A percentile compares a stretch with the other conserved stretches of the same genome.
phyloP scores from a whole-genome alignment of 164 flowering plant genomes.

The Dillenia turbinata region DNA sequence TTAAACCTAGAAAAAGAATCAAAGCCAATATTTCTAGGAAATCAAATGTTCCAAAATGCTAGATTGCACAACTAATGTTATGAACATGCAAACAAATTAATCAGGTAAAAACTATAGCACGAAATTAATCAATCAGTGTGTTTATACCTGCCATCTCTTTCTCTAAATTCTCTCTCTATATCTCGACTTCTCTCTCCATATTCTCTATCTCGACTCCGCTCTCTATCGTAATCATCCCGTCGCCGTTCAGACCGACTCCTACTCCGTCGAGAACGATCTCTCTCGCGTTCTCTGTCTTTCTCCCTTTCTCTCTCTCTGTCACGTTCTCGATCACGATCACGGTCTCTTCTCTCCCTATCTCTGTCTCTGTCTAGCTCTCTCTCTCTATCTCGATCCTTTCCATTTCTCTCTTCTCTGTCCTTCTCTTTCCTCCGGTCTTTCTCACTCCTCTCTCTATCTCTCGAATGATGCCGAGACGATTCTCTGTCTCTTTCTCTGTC shows the following conservation, averaged over 20 bases:
- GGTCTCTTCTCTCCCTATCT: slow-evolving; percentile 22
- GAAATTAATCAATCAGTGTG: too few relatives aligned
- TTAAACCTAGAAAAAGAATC: too few relatives aligned
- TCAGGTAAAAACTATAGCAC: too few relatives aligned
- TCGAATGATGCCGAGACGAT: slow-evolving; percentile 37
- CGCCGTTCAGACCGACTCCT: slow-evolving; percentile 61
- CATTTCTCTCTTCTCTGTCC: slow-evolving; percentile 17
- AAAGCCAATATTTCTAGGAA: too few relatives aligned
- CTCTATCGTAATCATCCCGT: slow-evolving; percentile 39
- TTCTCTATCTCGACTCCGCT: slow-evolving; percentile 37
- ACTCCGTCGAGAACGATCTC: slow-evolving; percentile 50
- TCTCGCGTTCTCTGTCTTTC: slow-evolving; percentile 43
- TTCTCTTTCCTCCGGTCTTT: slow-evolving; percentile 37
- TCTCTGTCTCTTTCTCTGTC: slow-evolving; percentile 40
- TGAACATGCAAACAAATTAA: too few relatives aligned
- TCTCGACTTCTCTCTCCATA: slow-evolving; percentile 39
- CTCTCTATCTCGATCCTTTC: slow-evolving; percentile 20
- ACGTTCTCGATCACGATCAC: slow-evolving; percentile 23
- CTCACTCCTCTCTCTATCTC: slow-evolving; percentile 47
- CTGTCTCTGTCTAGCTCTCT: slow-evolving; percentile 33
- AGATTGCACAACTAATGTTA: too few relatives aligned
- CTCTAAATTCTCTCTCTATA: slow-evolving; percentile 41
- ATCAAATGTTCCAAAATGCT: too few relatives aligned
- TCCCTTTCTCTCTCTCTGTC: slow-evolving; percentile 27
- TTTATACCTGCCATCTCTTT: slow-evolving; percentile 65